phyloP scores from a whole-genome alignment of 371 early-diverging fungal genomes.

The Vittaforma corneae region DNA sequence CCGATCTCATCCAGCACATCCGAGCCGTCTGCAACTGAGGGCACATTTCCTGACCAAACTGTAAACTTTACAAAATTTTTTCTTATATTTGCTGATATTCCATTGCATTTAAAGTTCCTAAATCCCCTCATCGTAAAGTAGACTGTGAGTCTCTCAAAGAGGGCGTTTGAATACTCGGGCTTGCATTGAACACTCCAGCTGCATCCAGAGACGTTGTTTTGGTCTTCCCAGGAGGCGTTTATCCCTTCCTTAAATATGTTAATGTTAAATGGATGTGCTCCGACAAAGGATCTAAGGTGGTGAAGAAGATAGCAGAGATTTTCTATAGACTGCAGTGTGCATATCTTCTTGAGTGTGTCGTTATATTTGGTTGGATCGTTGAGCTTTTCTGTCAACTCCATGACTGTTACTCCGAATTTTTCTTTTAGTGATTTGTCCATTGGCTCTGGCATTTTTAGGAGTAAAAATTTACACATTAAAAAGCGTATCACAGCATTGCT shows the following conservation, averaged over 20 bases:
- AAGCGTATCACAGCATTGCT: too few relatives aligned
- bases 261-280: constrained; percentile 42
- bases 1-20: constrained; percentile 50
- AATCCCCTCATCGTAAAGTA: constrained; percentile 40
- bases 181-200: constrained; percentile 52
- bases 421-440: too few relatives aligned
- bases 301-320: constrained; percentile 36
- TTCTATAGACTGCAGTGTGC: constrained; percentile 32
- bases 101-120: constrained; percentile 51
- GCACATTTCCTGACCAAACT: constrained; percentile 52
- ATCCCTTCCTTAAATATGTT: constrained; percentile 58
- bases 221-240: constrained; percentile 58
- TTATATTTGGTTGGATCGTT: constrained; percentile 21
- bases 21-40: constrained; percentile 20
- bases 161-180: constrained; percentile 34
- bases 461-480: too few relatives aligned
- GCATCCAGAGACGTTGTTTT: constrained; percentile 56
- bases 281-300: constrained; percentile 31
- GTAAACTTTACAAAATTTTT: constrained; percentile 45
- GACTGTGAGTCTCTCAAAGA: constrained; percentile 54
- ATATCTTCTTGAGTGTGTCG: constrained; percentile 37
- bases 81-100: constrained; percentile 53
- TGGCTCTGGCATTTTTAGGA: too few relatives aligned
- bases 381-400: not conserved
- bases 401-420: not conserved